Evolutionary conservation across 192 early-diverging fungal genomes (phyloP), one percentile per base, ranked within the genome.

Genomic region (Rhizophagus clarus): DNA sequence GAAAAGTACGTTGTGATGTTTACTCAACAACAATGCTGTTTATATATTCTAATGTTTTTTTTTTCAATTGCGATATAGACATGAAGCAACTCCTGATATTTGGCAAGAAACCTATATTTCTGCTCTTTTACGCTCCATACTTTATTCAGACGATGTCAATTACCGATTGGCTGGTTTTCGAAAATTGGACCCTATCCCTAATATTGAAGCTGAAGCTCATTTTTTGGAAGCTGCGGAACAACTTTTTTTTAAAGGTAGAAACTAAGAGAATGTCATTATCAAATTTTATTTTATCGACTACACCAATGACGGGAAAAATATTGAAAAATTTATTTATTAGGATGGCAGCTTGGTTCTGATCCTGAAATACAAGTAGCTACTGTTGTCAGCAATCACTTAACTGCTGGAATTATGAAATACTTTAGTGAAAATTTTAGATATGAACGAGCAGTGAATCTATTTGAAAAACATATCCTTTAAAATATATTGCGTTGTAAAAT

Each of bases 281-380:
- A n/a, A 14, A 76, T 8, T 28, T 29, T 22, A 29, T 31, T 24
- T 66, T 20, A 20, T 22, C 3, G 14, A 56, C 20, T 22, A 56
- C 51, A 31, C 15, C 11, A 45, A 66, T 66, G 3, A 31, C 10
- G 14, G 12, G 3, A 5, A 66, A 66, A 40, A 40, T 32, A 66
- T 29, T 37, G n/a, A n/a, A n/a, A n/a, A n/a, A 0, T 6, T 32
- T n/a, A 2, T 31, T 40, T 20, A 34, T 69, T 76, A 90, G 92
- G 93, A 31, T 98, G 96, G 96, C 93, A 94, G 79, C 87, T 99
- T 29, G 98, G 98, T 22, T 95, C 95, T 29, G 93, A 93, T 34
- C 93, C 97, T 11, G 96, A 98, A 80, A 94, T 98, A 56, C 98
- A 99, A 84, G 90, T 95, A n/a, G 95, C 97, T 8, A 96, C 97